Percentiles rank a stretch among this genome's conserved stretches.
phyloP scores from a whole-genome alignment of 257 asterid genomes.

The Nicotiana paniculata region DNA sequence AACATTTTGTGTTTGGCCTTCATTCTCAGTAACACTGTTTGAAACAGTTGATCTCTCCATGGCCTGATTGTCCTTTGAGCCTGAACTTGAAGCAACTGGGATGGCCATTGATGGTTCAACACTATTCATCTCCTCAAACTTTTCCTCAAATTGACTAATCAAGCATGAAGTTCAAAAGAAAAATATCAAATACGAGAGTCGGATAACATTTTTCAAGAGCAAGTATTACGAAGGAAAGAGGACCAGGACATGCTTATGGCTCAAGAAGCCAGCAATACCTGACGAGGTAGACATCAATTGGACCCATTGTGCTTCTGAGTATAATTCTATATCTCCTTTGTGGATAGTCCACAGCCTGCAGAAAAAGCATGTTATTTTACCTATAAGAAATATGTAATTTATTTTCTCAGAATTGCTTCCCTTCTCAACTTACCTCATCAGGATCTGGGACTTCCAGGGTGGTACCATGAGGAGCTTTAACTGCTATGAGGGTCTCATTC shows the following conservation, averaged over 20 bases:
- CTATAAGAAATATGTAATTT: slow-evolving; percentile 16
- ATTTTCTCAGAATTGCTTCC: slow-evolving; percentile 13
- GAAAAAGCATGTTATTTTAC: slow-evolving; percentile 7
- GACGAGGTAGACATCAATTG: slow-evolving; percentile 92
- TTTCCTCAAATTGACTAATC: slow-evolving; percentile 83
- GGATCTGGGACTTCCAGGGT: slow-evolving; percentile 98
- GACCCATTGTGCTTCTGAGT: slow-evolving; percentile 97
- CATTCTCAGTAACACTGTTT: slow-evolving; percentile 33
- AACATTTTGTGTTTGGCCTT: slow-evolving; percentile 39
- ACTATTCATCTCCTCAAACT: slow-evolving; percentile 70
- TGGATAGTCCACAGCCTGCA: slow-evolving; percentile 87
- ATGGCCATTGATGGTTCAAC: slow-evolving; percentile 44
- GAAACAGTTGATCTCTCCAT: slow-evolving; percentile 25
- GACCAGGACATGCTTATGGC: background rate
- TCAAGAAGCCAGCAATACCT: slow-evolving; percentile 41
- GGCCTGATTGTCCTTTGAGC: slow-evolving; percentile 45
- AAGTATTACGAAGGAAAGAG: background rate
- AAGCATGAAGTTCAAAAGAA: background rate
- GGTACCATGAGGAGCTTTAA: slow-evolving; percentile 99
- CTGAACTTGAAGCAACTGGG: slow-evolving; percentile 60
- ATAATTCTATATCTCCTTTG: slow-evolving; percentile 90
- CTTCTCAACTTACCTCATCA: slow-evolving; percentile 58
- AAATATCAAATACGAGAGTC: slow-evolving; percentile 4
- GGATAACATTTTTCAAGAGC: background rate
- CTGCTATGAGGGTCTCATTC: slow-evolving; percentile 84